Conservation (phyloP, 2,329 filamentous ascomycete genomes). For the Pseudogymnoascus sp. region DNA sequence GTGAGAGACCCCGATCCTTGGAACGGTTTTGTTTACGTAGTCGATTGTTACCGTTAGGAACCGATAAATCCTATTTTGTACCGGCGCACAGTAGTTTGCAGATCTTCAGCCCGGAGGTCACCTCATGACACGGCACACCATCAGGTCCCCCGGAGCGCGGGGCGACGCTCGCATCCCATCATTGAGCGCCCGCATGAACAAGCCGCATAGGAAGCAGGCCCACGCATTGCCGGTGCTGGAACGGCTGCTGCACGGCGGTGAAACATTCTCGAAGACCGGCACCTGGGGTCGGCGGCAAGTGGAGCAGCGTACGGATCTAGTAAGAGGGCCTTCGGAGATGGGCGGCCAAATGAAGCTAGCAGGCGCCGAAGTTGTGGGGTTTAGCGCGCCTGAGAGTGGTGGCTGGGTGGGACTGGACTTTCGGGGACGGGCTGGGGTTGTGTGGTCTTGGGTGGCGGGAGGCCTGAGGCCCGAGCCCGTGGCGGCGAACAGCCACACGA, state of each 20-base stretch:
- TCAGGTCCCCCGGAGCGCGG: background rate
- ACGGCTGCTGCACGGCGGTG: background rate
- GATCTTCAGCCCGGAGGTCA: background rate
- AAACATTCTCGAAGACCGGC: conserved; percentile 7
- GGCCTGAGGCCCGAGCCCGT: conserved; percentile 2
- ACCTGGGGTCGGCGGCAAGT: background rate
- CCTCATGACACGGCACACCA: conserved; percentile 7
- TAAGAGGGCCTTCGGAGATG: conserved; percentile 2
- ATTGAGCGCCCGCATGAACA: background rate
- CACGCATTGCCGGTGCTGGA: conserved; percentile 1
- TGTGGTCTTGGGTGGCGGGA: background rate
- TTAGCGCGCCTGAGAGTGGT: background rate
- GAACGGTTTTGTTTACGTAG: conserved; percentile 2
- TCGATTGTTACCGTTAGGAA: background rate
- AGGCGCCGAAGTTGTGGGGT: conserved; percentile 6
- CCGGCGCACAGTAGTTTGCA: conserved; percentile 1
- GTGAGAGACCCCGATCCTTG: conserved; percentile 1
- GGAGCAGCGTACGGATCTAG: conserved; percentile 1
- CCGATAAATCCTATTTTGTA: background rate
- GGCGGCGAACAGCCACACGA: background rate
- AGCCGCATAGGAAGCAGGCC: background rate
- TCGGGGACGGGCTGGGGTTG: background rate
- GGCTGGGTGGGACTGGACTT: background rate
- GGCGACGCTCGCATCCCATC: background rate
- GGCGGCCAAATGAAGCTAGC: conserved; percentile 5